Percentiles rank a stretch among this genome's conserved stretches.
Conservation (phyloP, 2,329 filamentous ascomycete species). For the Neonectria magnoliae region DNA sequence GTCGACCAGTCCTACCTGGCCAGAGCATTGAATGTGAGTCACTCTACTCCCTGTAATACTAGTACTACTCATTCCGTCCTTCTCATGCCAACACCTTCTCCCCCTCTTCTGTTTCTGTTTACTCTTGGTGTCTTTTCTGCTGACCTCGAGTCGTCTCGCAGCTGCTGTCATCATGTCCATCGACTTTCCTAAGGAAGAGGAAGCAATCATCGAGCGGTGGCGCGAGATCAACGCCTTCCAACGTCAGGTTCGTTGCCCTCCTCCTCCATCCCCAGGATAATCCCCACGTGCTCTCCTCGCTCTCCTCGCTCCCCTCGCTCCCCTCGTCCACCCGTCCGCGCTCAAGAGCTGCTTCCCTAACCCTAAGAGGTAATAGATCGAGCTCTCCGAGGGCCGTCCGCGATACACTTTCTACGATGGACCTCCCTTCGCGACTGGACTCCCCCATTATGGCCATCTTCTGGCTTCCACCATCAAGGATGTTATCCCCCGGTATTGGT, state of each 20-base stretch:
- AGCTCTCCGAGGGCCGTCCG: conserved; percentile 83
- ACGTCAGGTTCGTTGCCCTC: conserved; percentile 68
- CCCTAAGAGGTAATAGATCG: conserved; percentile 59
- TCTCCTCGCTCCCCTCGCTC: neutral
- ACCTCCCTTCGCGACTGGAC: conserved; percentile 79
- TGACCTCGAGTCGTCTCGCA: neutral
- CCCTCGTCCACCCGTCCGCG: neutral
- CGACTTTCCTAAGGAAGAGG: conserved; percentile 92
- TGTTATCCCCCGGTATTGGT: conserved; percentile 96
- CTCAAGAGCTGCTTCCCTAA: conserved; percentile 17
- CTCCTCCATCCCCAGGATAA: no score
- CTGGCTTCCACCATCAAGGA: conserved; percentile 96
- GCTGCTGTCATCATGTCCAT: conserved; percentile 73
- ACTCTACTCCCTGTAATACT: neutral
- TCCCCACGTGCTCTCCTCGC: neutral
- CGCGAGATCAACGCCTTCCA: conserved; percentile 92
- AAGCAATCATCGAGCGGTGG: conserved; percentile 85
- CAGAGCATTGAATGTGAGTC: conserved; percentile 25
- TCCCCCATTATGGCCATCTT: conserved; percentile 76
- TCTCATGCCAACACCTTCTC: neutral
- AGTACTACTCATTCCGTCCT: neutral
- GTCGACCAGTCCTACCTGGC: conserved; percentile 28
- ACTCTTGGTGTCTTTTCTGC: neutral
- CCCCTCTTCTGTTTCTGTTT: neutral
- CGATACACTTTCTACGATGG: conserved; percentile 97